Evolutionary conservation across 129 eudicot genomes (phyloP), one percentile per base, ranked within the genome.

Genomic region (Smallanthus sonchifolius): DNA sequence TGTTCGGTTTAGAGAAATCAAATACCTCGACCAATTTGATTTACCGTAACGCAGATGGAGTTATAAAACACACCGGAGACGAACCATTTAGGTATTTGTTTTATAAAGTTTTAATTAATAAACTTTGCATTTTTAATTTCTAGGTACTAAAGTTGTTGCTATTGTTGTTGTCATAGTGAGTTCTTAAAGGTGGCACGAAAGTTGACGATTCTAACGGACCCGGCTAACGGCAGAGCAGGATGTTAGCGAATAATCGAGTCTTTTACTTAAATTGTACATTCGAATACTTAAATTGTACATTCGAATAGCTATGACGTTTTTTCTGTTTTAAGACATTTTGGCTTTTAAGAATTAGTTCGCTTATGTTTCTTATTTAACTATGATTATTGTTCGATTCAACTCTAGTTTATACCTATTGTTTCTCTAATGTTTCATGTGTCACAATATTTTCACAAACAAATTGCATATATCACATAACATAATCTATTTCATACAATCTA

Each of bases 1-100:
- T 85, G 89, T 86, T 91, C 28, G 84, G 88, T 20, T 37, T 82
- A 32, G 84, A 84, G 66, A 84, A 80, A 69, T 79, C 87, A 4
- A 81, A 85, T 36, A 70, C 71, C 77, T 48, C 75, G 80, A 80
- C 78, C 74, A 83, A 82, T 37, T 86, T 87, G 78, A 76, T 85
- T 20, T 90, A 90, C 67, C 83, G 65, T 24, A 86, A 87, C 15
- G 63, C 75, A 2, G 64, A 73, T 13, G 97, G 97, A 37, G 67
- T 70, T 3, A 57, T 81, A 47, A 87, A 91, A 54, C 85, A 78
- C 75, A 70, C 79, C 6, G 92, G 85, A 70, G 92, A 83, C 5
- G 89, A 86, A 80, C 88, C 84, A 35, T 91, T 88, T 83, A 80
- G 97, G 97, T 91, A 78, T 16, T 28, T 32, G 5, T 47, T 2